phyloP scores from a whole-genome alignment of 441 rosid genomes.

The Bocquillonia castaneifolia region DNA sequence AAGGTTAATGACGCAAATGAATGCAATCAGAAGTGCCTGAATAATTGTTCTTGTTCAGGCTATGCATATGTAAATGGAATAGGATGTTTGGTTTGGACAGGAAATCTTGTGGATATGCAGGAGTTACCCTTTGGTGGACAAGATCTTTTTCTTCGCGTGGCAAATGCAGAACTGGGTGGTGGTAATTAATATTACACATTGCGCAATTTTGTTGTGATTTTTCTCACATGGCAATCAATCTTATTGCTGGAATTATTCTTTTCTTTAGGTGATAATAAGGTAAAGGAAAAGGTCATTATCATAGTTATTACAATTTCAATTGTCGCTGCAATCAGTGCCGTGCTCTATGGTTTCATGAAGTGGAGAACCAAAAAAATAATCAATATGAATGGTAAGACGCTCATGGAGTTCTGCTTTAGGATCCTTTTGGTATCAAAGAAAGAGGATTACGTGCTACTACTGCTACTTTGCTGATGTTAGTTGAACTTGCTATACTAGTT shows the following conservation, averaged over 20 bases:
- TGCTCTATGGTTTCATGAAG: constrained; percentile 9
- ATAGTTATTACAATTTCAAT: neutral
- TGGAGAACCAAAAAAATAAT: constrained; percentile 1
- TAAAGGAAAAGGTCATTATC: neutral
- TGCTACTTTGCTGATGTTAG: neutral
- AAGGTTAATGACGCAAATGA: constrained; percentile 17
- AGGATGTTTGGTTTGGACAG: constrained; percentile 19
- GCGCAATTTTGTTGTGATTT: neutral
- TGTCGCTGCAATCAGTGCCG: neutral
- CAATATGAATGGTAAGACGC: constrained; percentile 13
- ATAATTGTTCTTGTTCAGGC: constrained; percentile 17
- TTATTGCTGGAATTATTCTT: neutral
- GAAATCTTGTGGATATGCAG: constrained; percentile 18
- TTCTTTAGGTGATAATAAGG: constrained; percentile 11
- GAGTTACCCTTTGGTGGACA: constrained; percentile 15
- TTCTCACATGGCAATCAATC: neutral
- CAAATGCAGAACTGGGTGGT: constrained; percentile 12
- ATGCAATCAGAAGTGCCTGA: constrained; percentile 9
- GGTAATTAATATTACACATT: constrained; percentile 4
- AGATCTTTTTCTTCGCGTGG: constrained; percentile 18
- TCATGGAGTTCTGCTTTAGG: neutral
- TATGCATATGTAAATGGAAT: constrained; percentile 20
- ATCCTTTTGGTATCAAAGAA: neutral
- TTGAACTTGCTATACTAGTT: neutral
- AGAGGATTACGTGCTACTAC: no score